Percentiles rank a stretch among this genome's conserved stretches.
Conservation (phyloP, 768 basidiomycete species). For the Auriscalpium orientale region DNA sequence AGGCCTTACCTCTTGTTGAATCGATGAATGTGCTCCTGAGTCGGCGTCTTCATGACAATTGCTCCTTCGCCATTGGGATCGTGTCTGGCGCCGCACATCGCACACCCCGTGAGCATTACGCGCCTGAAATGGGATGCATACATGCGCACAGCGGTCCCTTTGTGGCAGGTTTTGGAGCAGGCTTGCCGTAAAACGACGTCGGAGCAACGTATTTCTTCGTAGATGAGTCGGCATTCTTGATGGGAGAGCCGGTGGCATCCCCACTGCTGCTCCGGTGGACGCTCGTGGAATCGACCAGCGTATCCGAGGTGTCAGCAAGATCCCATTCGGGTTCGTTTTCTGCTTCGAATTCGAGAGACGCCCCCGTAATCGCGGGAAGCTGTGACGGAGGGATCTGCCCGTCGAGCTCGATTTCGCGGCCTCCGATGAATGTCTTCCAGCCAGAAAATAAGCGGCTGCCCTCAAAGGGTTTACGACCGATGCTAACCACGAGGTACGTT, state of each 20-base stretch:
- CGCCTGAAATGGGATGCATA: no score
- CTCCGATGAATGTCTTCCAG: constrained; percentile 43
- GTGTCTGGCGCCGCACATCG: constrained; percentile 42
- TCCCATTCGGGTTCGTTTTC: constrained; percentile 18
- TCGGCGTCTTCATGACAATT: constrained; percentile 79
- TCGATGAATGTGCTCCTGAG: constrained; percentile 52
- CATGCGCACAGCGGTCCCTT: constrained; percentile 39
- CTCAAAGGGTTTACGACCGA: constrained; percentile 58
- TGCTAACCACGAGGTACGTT: constrained; percentile 27
- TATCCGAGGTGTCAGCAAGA: constrained; percentile 7
- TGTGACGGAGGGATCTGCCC: constrained; percentile 39
- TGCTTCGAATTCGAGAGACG: constrained; percentile 18
- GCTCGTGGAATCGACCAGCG: constrained; percentile 2
- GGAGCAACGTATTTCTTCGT: constrained; percentile 41
- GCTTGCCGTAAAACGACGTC: constrained; percentile 53
- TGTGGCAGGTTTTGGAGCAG: constrained; percentile 22
- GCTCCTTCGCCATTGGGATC: constrained; percentile 73
- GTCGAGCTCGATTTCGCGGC: constrained; percentile 59
- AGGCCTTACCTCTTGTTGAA: constrained; percentile 62
- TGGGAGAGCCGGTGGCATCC: constrained; percentile 10
- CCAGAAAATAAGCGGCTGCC: constrained; percentile 38
- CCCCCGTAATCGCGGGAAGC: constrained; percentile 38
- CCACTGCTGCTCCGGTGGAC: not conserved
- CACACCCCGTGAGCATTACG: no score
- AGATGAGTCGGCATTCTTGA: constrained; percentile 12